Percentiles rank a stretch among this genome's conserved stretches.
phyloP scores from a whole-genome alignment of 305 asterid genomes.

The Fraxinus greggii region DNA sequence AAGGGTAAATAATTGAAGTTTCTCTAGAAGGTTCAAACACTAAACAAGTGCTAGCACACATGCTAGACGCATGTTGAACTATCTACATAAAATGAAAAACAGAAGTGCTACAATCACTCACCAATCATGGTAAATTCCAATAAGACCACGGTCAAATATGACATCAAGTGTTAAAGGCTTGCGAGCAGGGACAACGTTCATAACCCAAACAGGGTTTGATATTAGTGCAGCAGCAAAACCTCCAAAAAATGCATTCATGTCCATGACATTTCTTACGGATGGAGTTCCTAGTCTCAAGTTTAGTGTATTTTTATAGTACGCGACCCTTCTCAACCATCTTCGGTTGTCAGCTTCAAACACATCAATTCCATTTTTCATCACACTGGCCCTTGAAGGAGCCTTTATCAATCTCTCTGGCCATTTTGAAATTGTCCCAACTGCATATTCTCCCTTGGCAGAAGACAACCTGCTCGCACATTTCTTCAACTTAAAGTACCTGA shows the following conservation, averaged over 20 bases:
- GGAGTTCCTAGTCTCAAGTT: conserved; percentile 77
- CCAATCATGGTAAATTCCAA: conserved; percentile 95
- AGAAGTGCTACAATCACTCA: conserved; percentile 36
- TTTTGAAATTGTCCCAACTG: conserved; percentile 73
- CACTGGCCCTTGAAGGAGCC: conserved; percentile 79
- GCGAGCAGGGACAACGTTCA: conserved; percentile 86
- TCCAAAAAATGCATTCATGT: conserved; percentile 95
- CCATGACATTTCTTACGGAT: conserved; percentile 88
- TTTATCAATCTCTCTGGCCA: conserved; percentile 78
- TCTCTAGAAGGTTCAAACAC: background rate
- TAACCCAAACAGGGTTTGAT: conserved; percentile 93
- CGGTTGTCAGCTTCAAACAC: conserved; percentile 86
- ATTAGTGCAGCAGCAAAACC: conserved; percentile 88
- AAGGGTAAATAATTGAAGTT: background rate
- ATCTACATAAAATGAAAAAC: background rate
- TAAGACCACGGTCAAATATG: conserved; percentile 89
- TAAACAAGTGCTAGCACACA: background rate
- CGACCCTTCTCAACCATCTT: conserved; percentile 73
- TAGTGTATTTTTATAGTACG: conserved; percentile 73
- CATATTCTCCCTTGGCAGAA: conserved; percentile 57
- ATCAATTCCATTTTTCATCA: conserved; percentile 63
- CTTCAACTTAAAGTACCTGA: conserved; percentile 85
- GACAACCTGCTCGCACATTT: conserved; percentile 73
- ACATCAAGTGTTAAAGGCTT: conserved; percentile 80
- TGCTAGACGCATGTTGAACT: background rate